Evolutionary conservation across 257 asterid genomes (phyloP), one percentile per base, ranked within the genome.

Genomic region (Solanum pennellii): DNA sequence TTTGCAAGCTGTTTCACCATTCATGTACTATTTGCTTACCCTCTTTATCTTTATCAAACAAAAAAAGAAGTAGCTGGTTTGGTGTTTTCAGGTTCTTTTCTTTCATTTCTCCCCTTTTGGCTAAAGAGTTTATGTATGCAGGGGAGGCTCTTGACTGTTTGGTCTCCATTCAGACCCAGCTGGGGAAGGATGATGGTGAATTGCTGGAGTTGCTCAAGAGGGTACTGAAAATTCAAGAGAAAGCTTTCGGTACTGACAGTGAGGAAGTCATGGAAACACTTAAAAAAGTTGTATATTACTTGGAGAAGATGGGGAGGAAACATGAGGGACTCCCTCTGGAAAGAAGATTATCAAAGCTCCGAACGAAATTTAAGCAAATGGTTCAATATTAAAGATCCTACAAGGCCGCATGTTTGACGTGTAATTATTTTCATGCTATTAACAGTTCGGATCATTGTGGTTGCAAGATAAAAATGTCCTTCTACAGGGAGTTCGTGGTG

Each of bases 101-200:
- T 75, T 73, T 7, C 84, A 27, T 35, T 82, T 90, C 49, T 79
- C 35, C 37, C 89, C 45, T 39, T 11, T 86, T 76, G 68, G 60
- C 86, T 73, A 49, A 42, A 49, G 11, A 23, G 66, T 60, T 74
- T 86, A 79, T 76, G 21, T 83, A 60, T 60, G 90, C 95, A 97
- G 98, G 98, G 45, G 99, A 95, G 94, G 98, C 98, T 87, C 98
- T 95, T 68, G 99, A 97, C 90, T 97, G 99, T 89, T 89, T 97
- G 92, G 98, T 94, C 88, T 94, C 97, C 83, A 93, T 95, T 90
- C 95, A 91, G 85, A 91, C 91, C 44, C 93, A 93, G 87, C 87
- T 93, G 42, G 96, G 91, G 87, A 95, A 92, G 90, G 95, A 94
- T 66, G 93, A 92, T 65, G 9, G 84, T 84, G 93, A 91, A 90